These are phyloP conservation scores for Telfairia occidentalis DNA, from an alignment of 331 rosid genomes.

Conservation along the genomic window DNA sequence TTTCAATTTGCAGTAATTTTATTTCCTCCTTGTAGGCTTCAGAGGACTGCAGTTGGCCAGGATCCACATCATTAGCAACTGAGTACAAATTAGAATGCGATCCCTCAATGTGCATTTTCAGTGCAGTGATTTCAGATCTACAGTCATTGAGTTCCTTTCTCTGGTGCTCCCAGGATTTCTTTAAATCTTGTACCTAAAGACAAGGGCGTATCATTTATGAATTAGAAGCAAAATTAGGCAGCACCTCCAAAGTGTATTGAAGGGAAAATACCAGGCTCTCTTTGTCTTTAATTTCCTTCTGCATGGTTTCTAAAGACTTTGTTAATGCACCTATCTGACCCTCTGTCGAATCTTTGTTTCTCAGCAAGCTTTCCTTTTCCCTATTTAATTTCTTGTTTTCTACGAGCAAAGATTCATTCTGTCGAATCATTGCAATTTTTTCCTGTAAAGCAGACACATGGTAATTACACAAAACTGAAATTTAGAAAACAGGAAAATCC, in stretches of 20 bases:
- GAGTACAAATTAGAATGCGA: slow-evolving; percentile 37
- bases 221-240: slow-evolving; percentile 6
- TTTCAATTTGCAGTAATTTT: slow-evolving; percentile 57
- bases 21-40: slow-evolving; percentile 74
- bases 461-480: not conserved
- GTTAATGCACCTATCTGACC: slow-evolving; percentile 53
- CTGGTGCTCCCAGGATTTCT: slow-evolving; percentile 67
- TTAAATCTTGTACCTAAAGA: slow-evolving; percentile 59
- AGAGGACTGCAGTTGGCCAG: slow-evolving; percentile 34
- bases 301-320: slow-evolving; percentile 67
- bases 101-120: slow-evolving; percentile 76
- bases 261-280: slow-evolving; percentile 55
- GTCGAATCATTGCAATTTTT: slow-evolving; percentile 55
- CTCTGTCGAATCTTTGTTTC: slow-evolving; percentile 57
- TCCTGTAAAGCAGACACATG: slow-evolving; percentile 42
- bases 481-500: not conserved
- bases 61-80: slow-evolving; percentile 29
- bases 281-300: slow-evolving; percentile 72
- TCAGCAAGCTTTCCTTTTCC: slow-evolving; percentile 52
- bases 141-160: slow-evolving; percentile 72
- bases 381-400: slow-evolving; percentile 42
- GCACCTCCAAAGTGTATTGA: slow-evolving; percentile 16
- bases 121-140: slow-evolving; percentile 75
- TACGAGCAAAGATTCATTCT: slow-evolving; percentile 47
- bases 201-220: not conserved